Base-by-base conservation (phyloP, 2,329 filamentous ascomycete genomes). In the Hirsutella thompsonii region DNA sequence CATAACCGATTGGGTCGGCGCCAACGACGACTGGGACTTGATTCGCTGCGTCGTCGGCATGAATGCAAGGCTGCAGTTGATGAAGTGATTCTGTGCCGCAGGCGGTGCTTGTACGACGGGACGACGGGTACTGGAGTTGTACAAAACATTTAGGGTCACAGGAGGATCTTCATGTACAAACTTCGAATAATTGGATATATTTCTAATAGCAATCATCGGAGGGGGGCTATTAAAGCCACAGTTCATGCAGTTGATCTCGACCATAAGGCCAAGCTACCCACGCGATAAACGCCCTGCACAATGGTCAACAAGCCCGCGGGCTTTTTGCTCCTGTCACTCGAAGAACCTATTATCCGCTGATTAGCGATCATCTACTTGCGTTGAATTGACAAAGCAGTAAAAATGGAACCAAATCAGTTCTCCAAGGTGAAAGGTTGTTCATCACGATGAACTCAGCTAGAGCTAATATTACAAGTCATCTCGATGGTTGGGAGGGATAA, bases 1-100 rank as follows among this genome's bases (percentile, higher is more conserved):
- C 36, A 82, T 96, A 20, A 92, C 83, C 46, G 92, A 98, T 61
- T 95, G 85, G 85, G 89, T 95, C 39, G 92, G 92, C 2, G 68
- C 79, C 45, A 72, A 80, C 46, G 88, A 81, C 1, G 83, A 96
- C 61, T 98, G 90, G 90, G 88, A 95, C 63, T 62, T 96, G 41
- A 76, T 93, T 29, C 75, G 81, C 47, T 84, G 85, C 60, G 81
- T 95, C 52, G 81, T 96, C 6, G 89, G 85, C 6, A 89, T 94
- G 86, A 98, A 98, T 57, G 76, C 82, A 20, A 81, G 68, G 46
- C 53, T 81, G 45, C 69, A 77, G 53, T 51, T 72, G 40, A 68
- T 63, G 51, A 52, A 58, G 42, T 34, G 32, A 34, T 8, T 3
- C n/a, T 9, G n/a, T 8, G 4, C n/a, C 8, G 9, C n/a, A 8